Evolutionary conservation across 1,139 yeast genomes (phyloP), one percentile per base, ranked within the genome.

Genomic region (Yamadazyma aaseri): DNA sequence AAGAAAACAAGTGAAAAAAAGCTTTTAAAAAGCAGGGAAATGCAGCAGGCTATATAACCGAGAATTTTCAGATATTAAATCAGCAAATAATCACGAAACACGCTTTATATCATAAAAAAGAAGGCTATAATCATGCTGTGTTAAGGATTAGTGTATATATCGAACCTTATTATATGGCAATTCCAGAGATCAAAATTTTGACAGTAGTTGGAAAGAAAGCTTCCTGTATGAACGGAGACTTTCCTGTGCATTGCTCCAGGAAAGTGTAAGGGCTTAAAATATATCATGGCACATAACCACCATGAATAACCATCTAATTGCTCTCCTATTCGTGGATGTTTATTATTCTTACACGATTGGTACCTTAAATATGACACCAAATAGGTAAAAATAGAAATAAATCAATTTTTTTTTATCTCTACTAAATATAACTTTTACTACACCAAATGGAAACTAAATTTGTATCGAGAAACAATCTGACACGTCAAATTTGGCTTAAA

Each of bases 71-170:
- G n/a, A n/a, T n/a, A n/a, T n/a, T n/a, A n/a, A n/a, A n/a, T n/a
- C n/a, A 22, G 6, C 25, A 22, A 11, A n/a, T 8, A n/a, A 22
- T 16, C 35, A 33, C 32, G 26, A 29, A 29, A 33, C 36, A 33
- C 36, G 36, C 9, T 25, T 26, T 12, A 14, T 10, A 5, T 15
- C 17, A 11, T 18, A 25, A 13, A 20, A 29, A 36, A 26, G 35
- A 29, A 22, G 40, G 40, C 40, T 36, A 33, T 36, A 36, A 36
- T 13, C 14, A 16, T 29, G 21, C 12, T 22, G 25, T 22, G n/a
- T 22, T 22, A 22, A 22, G 25, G 25, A 22, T 6, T 18, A 18
- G 20, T 18, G 20, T 18, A 18, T 18, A 9, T 18, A 18, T 7
- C 6, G 13, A 22, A 22, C 12, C 12, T 22, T 11, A 22, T 22